These are phyloP conservation scores for Tephrocybe sp. DNA, from an alignment of 768 basidiomycete genomes.

Conservation along the genomic window DNA sequence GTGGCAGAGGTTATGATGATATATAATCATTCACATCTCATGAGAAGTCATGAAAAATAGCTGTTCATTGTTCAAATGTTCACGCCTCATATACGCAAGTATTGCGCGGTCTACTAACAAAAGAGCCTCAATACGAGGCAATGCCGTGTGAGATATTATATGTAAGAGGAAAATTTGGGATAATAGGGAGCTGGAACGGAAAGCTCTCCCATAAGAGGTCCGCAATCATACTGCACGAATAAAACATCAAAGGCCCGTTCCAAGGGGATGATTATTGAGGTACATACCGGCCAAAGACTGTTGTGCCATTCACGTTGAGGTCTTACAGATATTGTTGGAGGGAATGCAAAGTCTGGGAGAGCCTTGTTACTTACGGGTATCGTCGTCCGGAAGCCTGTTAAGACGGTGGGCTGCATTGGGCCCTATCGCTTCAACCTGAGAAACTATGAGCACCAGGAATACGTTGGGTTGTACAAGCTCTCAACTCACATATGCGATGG, in stretches of 20 bases:
- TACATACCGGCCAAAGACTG: constrained; percentile 34
- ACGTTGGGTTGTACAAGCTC: neutral
- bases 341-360: too few relatives aligned
- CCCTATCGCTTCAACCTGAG: constrained; percentile 37
- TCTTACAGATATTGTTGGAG: too few relatives aligned
- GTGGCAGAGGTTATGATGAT: too few relatives aligned
- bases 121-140: constrained; percentile 33
- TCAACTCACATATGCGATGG: constrained; percentile 36
- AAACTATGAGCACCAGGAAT: neutral
- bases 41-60: too few relatives aligned
- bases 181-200: constrained; percentile 33
- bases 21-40: too few relatives aligned
- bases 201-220: constrained; percentile 35
- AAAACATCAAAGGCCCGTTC: too few relatives aligned
- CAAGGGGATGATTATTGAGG: neutral
- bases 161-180: constrained; percentile 33
- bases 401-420: constrained; percentile 37
- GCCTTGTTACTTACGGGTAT: constrained; percentile 35
- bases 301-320: constrained; percentile 38
- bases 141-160: constrained; percentile 40
- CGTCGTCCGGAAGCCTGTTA: constrained; percentile 37
- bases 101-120: too few relatives aligned
- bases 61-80: too few relatives aligned
- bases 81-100: too few relatives aligned
- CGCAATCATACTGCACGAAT: constrained; percentile 34